Evolutionary conservation across 306 rosid species (phyloP), one percentile per base, ranked within the genome.

Genomic region (Hippophae rhamnoides): DNA sequence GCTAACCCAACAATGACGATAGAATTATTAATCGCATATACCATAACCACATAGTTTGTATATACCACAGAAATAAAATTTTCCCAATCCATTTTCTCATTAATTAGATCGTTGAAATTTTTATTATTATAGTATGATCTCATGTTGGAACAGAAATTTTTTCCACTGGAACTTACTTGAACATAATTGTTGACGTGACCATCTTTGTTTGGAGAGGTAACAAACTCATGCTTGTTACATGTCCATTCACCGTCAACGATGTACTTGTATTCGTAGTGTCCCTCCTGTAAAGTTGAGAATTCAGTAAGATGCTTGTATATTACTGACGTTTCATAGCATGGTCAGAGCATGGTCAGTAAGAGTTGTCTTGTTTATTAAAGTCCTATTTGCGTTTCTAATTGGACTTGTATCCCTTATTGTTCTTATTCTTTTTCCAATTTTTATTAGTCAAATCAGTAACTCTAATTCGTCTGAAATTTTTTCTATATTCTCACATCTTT

Each of bases 191-290:
- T 93, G 71, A 86, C 82, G 63, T 93, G 89, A 65, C 97, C 99
- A 47, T 88, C 95, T 66, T 80, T 69, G 85, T 93, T 82, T 75
- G 83, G 81, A 61, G 77, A 69, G 62, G 85, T 72, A 51, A 82
- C 42, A 12, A 41, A 84, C 72, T 84, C 87, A 14, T 67, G 3
- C 13, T 66, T 59, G 43, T 79, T 88, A 80, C 67, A 64, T 13
- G 46, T 79, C 99, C 99, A 93, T 65, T 68, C 68, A 51, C 97
- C 99, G 71, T 93, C 85, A 63, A 88, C 70, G 25, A 93, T 77
- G 76, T 88, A 93, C 82, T 93, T 93, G 75, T 93, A 93, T 80
- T 93, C 99, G 1, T 86, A 93, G 46, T n/a, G 69, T 68, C 99
- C 99, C 80, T 88, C 97, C 99, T 93, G 80, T 71, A 51, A 71